Conservation (phyloP, 352 stramenopile species). For the Phytophthora boehmeriae region DNA sequence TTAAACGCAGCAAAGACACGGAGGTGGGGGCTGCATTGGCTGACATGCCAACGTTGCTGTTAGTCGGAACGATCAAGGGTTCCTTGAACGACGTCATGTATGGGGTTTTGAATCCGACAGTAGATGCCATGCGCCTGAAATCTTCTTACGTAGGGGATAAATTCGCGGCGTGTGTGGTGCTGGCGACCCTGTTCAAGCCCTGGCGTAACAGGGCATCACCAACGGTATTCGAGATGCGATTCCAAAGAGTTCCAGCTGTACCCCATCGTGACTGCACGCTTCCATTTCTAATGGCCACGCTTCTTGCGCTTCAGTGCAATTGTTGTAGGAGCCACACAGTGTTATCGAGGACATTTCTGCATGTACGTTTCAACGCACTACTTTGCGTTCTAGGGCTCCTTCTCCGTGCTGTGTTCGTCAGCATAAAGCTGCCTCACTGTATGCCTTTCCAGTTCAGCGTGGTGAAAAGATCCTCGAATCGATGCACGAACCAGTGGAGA, state of each 20-base stretch:
- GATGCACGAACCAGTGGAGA: not conserved
- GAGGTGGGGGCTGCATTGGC: conserved; percentile 4
- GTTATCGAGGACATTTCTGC: too few species aligned
- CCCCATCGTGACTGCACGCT: conserved; percentile 13
- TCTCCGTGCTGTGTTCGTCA: too few species aligned
- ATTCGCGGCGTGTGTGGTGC: conserved; percentile 41
- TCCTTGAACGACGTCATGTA: conserved; percentile 49
- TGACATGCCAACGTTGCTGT: conserved; percentile 34
- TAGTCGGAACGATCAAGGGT: conserved; percentile 37
- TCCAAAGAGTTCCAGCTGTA: conserved; percentile 30
- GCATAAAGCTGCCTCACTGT: conserved; percentile 3
- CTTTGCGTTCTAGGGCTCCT: too few species aligned
- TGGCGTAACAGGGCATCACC: too few species aligned
- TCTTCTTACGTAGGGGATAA: conserved; percentile 52
- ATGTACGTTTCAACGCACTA: too few species aligned
- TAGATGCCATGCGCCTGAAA: conserved; percentile 38
- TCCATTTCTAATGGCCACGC: conserved; percentile 23
- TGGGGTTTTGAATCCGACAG: conserved; percentile 38
- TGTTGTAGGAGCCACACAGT: too few species aligned
- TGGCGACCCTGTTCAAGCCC: conserved; percentile 35
- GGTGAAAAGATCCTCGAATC: not conserved
- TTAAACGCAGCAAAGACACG: conserved; percentile 13
- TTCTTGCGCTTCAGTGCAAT: too few species aligned
- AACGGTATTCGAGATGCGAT: too few species aligned
- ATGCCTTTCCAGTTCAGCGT: conserved; percentile 4